These are phyloP conservation scores for Rhizopogon rudus DNA, from an alignment of 768 basidiomycete species.

Conservation along the genomic window DNA sequence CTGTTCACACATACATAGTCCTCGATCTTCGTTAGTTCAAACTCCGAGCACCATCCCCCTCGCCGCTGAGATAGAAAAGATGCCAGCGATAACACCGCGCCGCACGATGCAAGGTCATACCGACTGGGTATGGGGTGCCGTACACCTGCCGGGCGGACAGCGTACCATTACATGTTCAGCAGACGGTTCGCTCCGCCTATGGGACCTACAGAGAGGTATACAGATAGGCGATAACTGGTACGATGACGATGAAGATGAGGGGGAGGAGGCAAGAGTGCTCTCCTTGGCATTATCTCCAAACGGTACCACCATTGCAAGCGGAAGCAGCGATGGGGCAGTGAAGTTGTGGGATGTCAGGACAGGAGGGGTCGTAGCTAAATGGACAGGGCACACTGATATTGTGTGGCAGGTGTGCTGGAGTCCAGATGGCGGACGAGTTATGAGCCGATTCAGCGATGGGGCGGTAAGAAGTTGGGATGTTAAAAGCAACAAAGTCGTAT, in stretches of 20 bases:
- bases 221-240: not conserved
- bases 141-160: not conserved
- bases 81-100: not conserved
- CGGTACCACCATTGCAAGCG: constrained; percentile 2
- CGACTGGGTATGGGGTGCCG: not conserved
- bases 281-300: constrained; percentile 7
- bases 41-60: not conserved
- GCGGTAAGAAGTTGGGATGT: constrained; percentile 7
- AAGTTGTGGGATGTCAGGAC: not conserved
- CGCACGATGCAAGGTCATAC: not conserved
- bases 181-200: not conserved
- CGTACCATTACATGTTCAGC: not conserved
- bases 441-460: constrained; percentile 3
- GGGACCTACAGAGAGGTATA: not conserved
- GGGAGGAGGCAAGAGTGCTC: not conserved
- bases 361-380: not conserved
- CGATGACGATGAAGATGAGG: not conserved
- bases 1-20: too few species aligned
- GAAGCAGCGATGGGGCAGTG: not conserved
- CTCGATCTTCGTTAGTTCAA: too few species aligned
- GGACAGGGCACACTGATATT: not conserved
- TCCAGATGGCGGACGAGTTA: not conserved
- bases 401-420: not conserved
- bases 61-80: not conserved
- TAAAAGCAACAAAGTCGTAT: constrained; percentile 19